Percentiles rank a stretch among this genome's conserved stretches.
phyloP scores from a whole-genome alignment of 1,284 basidiomycete genomes.

The Heterobasidion occidentale region DNA sequence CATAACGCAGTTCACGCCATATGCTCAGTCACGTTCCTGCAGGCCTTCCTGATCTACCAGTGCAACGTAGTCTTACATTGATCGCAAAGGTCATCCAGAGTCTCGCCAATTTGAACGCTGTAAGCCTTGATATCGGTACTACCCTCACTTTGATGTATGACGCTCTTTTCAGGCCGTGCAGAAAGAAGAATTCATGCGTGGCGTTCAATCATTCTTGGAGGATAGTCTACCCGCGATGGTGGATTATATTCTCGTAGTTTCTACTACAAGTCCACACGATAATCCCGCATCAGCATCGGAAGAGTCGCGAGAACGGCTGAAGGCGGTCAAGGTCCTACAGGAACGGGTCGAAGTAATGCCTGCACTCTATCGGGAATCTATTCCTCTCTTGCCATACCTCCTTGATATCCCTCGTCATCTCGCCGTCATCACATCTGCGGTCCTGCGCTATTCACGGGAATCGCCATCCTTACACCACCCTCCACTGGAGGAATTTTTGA shows the following conservation, averaged over 20 bases:
- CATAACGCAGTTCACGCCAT: neutral
- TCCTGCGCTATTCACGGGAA: conserved; percentile 44
- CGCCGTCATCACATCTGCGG: conserved; percentile 63
- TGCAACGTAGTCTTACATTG: conserved; percentile 68
- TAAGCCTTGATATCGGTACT: conserved; percentile 24
- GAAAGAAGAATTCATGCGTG: conserved; percentile 69
- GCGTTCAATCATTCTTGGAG: conserved; percentile 57
- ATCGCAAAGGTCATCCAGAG: conserved; percentile 78
- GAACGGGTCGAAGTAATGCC: conserved; percentile 45
- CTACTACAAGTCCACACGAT: conserved; percentile 40
- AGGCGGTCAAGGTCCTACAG: conserved; percentile 46
- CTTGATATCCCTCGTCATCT: conserved; percentile 68
- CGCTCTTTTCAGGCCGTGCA: conserved; percentile 39
- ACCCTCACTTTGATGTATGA: conserved; percentile 1
- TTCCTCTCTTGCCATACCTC: conserved; percentile 60
- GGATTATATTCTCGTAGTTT: conserved; percentile 66
- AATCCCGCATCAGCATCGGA: conserved; percentile 21
- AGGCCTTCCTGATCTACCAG: conserved; percentile 58
- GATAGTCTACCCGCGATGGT: conserved; percentile 59
- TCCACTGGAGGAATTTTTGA: conserved; percentile 39
- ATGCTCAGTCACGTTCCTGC: neutral
- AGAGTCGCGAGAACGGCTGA: conserved; percentile 40
- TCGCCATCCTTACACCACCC: conserved; percentile 12
- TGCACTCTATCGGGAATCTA: conserved; percentile 56
- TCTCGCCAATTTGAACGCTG: conserved; percentile 69